Evolutionary conservation across 352 stramenopile species (phyloP).

Genomic region (Phytophthora tubulina): DNA sequence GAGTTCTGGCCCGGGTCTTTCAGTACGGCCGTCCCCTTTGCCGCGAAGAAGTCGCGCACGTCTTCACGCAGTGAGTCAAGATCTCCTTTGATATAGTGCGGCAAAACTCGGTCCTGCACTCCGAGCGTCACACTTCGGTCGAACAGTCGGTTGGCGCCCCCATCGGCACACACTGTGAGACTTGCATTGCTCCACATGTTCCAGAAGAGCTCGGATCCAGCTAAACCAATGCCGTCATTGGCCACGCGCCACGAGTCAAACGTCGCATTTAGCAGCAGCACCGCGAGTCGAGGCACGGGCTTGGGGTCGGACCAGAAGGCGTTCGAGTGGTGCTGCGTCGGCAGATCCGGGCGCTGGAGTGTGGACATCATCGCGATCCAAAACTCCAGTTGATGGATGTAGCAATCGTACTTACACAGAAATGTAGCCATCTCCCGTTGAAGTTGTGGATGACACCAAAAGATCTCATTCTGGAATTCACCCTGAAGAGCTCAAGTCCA

Average conservation of each 20-base stretch:
- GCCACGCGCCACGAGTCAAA: constrained; percentile 58
- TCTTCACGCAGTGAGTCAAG: constrained; percentile 93
- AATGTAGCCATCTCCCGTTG: not conserved
- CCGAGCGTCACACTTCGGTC: constrained; percentile 63
- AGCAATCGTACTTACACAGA: constrained; percentile 16
- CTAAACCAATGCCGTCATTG: constrained; percentile 17
- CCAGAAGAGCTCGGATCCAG: constrained; percentile 68
- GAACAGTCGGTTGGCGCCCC: constrained; percentile 95
- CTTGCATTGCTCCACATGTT: constrained; percentile 72
- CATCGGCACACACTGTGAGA: constrained; percentile 93
- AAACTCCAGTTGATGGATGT: too few relatives aligned
- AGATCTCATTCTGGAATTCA: constrained; percentile 8
- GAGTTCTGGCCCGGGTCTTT: constrained; percentile 90
- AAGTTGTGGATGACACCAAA: not conserved
- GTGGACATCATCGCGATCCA: not conserved
- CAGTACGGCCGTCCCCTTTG: constrained; percentile 69
- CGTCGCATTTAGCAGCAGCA: constrained; percentile 69
- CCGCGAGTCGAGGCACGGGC: constrained; percentile 55
- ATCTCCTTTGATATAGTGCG: constrained; percentile 95
- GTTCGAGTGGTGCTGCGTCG: constrained; percentile 56
- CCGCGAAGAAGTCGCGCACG: constrained; percentile 89
- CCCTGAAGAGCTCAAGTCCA: not conserved
- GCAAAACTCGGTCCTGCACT: constrained; percentile 60
- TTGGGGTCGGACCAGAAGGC: constrained; percentile 61
- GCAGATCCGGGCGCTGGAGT: constrained; percentile 6